These are phyloP conservation scores for Aspergillus novoparasiticus DNA, from an alignment of 2,329 filamentous ascomycete species.

Conservation along the genomic window DNA sequence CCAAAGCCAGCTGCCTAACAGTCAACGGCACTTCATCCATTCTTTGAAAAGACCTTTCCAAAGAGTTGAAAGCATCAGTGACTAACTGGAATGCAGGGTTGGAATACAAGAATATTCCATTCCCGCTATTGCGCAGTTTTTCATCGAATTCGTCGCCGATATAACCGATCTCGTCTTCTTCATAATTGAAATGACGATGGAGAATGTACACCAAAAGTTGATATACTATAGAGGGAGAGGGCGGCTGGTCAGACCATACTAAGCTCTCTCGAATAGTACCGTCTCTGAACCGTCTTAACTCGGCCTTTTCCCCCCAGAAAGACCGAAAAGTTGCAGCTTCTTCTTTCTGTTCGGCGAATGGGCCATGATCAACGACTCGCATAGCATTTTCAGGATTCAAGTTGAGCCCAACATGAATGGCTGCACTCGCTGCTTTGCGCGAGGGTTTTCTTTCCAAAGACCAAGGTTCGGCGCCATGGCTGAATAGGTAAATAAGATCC, in stretches of 20 bases:
- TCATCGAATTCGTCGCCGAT: slow-evolving; percentile 55
- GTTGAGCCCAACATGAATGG: slow-evolving; percentile 66
- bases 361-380: slow-evolving; percentile 84
- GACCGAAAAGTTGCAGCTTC: slow-evolving; percentile 79
- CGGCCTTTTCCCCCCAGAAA: slow-evolving; percentile 94
- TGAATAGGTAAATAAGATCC: slow-evolving; percentile 64
- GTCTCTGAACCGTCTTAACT: slow-evolving; percentile 91
- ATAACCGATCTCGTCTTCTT: slow-evolving; percentile 56
- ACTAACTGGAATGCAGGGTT: slow-evolving; percentile 65
- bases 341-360: slow-evolving; percentile 80
- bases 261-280: slow-evolving; percentile 91
- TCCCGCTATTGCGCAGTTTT: slow-evolving; percentile 33
- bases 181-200: slow-evolving; percentile 66
- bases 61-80: slow-evolving; percentile 68
- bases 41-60: slow-evolving; percentile 76
- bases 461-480: slow-evolving; percentile 49
- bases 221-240: slow-evolving; percentile 67
- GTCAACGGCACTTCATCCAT: slow-evolving; percentile 86
- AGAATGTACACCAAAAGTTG: slow-evolving; percentile 78
- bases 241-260: slow-evolving; percentile 72
- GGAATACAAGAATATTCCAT: slow-evolving; percentile 46
- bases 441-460: slow-evolving; percentile 45
- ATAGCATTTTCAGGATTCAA: slow-evolving; percentile 72
- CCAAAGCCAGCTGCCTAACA: slow-evolving; percentile 75
- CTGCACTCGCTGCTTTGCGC: slow-evolving; percentile 24